Conservation (phyloP, 2,329 filamentous ascomycete species). For the Byssochlamys sp. region DNA sequence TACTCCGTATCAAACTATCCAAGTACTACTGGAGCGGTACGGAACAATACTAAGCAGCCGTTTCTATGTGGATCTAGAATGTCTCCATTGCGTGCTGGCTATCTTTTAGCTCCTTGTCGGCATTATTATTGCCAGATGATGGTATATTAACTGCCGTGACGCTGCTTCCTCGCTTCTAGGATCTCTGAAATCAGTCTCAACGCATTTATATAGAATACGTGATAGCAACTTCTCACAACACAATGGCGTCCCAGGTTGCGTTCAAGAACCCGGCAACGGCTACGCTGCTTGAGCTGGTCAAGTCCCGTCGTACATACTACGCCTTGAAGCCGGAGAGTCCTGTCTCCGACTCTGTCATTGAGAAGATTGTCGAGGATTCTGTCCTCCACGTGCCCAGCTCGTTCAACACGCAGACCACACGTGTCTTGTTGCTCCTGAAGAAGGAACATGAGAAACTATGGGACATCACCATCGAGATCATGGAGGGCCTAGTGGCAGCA, state of each 20-base stretch:
- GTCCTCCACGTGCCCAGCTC: constrained; percentile 62
- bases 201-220: not conserved
- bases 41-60: not conserved
- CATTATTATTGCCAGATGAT: not conserved
- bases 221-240: not conserved
- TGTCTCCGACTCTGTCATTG: constrained; percentile 23
- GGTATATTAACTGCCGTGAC: not conserved
- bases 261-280: not conserved
- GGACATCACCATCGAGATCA: constrained; percentile 23
- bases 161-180: not conserved
- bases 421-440: constrained; percentile 67
- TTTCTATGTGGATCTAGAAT: not conserved
- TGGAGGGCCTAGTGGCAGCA: not conserved
- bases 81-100: not conserved
- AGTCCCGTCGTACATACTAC: constrained; percentile 20
- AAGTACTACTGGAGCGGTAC: not conserved
- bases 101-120: not conserved
- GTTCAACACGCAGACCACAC: constrained; percentile 80
- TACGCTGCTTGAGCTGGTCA: not conserved
- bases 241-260: not conserved
- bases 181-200: not conserved
- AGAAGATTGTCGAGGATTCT: constrained; percentile 28
- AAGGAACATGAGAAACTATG: constrained; percentile 81
- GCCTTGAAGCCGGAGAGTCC: constrained; percentile 23
- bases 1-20: not conserved